Evolutionary conservation across 371 early-diverging fungal genomes (phyloP), one percentile per base, ranked within the genome.

Genomic region (Mortierella sp.): DNA sequence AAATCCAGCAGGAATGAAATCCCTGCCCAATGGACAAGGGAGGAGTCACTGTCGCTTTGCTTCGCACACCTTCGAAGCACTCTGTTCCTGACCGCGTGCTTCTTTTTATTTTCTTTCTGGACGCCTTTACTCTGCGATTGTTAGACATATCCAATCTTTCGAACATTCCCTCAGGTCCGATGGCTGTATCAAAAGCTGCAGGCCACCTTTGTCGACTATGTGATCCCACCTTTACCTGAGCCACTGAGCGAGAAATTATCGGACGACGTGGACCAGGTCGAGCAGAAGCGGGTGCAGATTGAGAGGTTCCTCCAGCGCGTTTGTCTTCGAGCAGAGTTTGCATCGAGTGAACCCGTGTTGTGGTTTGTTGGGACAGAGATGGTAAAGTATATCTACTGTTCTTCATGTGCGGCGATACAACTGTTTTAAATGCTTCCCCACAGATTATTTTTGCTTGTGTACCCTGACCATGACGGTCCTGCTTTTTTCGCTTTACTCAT

Each of bases 241-340:
- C 85, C 88, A 9, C 83, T 89, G 13, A 73, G 85, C 31, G 66
- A 80, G n/a, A 71, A 80, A 16, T 84, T 78, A 37, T 89, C 89
- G 69, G 92, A 91, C 63, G 92, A 91, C 69, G 91, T 90, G 71
- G 92, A 90, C 82, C 89, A 90, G 61, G 90, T 91, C 1, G 92
- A 91, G 73, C 79, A 90, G 41, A 91, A 91, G 65, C 76, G 92
- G 19, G 58, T 90, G n/a, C 92, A 91, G 55, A 84, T 89, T 11
- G 86, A 80, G 24, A 79, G 92, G 10, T 89, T 90, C 55, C 80
- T 91, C 73, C 85, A 87, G 47, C 89, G 89, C 72, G 58, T 90
- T 2, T 86, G 85, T 24, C 65, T 71, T 34, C 85, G 92, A 19
- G 40, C 65, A 50, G 89, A 87, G 41, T 85, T 91, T 71, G 76